Evolutionary conservation across 2,329 filamentous ascomycete genomes (phyloP).

Genomic region (Helotiales sp.): DNA sequence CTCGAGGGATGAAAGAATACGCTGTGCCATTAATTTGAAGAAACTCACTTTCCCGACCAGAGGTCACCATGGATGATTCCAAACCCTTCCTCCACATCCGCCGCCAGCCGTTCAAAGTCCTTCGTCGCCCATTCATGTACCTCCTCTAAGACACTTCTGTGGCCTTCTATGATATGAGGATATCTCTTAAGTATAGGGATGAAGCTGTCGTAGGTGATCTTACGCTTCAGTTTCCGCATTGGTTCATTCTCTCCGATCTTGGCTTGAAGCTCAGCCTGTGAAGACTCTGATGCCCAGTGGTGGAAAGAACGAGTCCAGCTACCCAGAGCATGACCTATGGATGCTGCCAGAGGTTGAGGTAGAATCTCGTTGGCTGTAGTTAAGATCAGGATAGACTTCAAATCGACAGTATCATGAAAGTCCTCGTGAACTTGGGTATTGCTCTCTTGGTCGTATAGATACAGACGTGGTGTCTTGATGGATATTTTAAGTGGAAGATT

Average conservation of each 20-base stretch:
- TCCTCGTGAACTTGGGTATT: constrained; percentile 56
- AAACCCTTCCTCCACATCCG: constrained; percentile 17
- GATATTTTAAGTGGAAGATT: constrained; percentile 20
- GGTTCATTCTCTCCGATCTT: constrained; percentile 42
- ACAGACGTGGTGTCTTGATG: constrained; percentile 48
- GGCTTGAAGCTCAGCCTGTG: constrained; percentile 38
- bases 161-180: constrained; percentile 44
- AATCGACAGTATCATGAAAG: constrained; percentile 44
- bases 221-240: constrained; percentile 51
- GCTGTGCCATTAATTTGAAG: constrained; percentile 17
- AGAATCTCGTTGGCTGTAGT: constrained; percentile 12
- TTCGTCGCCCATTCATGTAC: constrained; percentile 44
- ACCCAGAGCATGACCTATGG: constrained; percentile 46
- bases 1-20: too few species aligned
- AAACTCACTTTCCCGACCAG: constrained; percentile 56
- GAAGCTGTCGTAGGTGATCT: constrained; percentile 47
- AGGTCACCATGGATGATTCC: constrained; percentile 57
- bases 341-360: constrained; percentile 39
- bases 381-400: constrained; percentile 45
- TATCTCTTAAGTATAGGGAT: constrained; percentile 41
- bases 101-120: constrained; percentile 38
- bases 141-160: constrained; percentile 44
- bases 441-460: constrained; percentile 45
- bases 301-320: constrained; percentile 51
- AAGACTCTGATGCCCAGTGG: constrained; percentile 15